Evolutionary conservation across 2,329 filamentous ascomycete species (phyloP).

Genomic region (Alternaria rosae): DNA sequence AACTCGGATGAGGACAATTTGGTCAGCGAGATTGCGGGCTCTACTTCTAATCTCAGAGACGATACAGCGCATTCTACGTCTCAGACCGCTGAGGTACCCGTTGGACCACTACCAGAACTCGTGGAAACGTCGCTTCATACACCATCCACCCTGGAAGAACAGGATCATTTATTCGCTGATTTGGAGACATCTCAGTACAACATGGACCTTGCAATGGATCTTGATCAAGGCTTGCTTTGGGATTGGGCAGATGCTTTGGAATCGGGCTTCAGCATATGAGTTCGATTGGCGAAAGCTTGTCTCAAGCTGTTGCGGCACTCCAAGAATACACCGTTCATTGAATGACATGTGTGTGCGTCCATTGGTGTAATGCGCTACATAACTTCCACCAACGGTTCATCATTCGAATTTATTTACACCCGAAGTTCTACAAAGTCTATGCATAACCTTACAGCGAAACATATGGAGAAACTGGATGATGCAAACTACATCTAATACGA

Average conservation of each 20-base stretch:
- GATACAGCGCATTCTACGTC: too few species aligned
- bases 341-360: too few species aligned
- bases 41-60: not conserved
- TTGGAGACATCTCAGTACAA: slow-evolving; percentile 3
- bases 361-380: too few species aligned
- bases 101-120: too few species aligned
- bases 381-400: too few species aligned
- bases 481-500: not conserved
- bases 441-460: too few species aligned
- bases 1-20: slow-evolving; percentile 4
- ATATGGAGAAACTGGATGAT: not conserved
- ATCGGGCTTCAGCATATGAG: not conserved
- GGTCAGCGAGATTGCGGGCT: not conserved
- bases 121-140: not conserved
- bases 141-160: not conserved
- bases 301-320: not conserved
- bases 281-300: not conserved
- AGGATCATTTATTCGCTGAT: not conserved
- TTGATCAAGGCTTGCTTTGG: slow-evolving; percentile 12
- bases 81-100: too few species aligned
- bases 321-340: too few species aligned
- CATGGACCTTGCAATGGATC: too few species aligned
- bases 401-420: too few species aligned
- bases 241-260: slow-evolving; percentile 19
- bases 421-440: too few species aligned